Percentiles rank a stretch among this genome's conserved stretches.
phyloP scores from a whole-genome alignment of 345 rosid genomes.

The Trapa bicornis region DNA sequence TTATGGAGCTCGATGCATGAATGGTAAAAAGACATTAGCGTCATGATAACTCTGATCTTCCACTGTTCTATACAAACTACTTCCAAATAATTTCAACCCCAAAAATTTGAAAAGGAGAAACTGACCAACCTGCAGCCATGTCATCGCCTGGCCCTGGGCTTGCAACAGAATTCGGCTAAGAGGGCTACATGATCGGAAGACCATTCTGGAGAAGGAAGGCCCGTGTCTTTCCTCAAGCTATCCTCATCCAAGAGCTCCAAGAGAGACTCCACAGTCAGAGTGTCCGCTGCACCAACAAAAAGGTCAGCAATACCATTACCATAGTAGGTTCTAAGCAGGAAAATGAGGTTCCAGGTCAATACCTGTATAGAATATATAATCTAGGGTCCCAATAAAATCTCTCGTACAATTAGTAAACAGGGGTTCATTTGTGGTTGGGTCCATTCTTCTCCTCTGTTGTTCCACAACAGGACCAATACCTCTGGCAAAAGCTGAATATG shows the following conservation, averaged over 20 bases:
- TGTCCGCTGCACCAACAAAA: conserved; percentile 52
- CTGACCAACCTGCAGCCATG: conserved; percentile 14
- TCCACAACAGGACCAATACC: conserved; percentile 45
- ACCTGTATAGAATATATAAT: conserved; percentile 98
- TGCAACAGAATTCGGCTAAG: conserved; percentile 84
- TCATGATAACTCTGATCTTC: no score
- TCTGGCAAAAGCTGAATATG: conserved; percentile 81
- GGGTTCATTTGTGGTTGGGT: conserved; percentile 76
- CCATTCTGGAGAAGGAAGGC: conserved; percentile 99
- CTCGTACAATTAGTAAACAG: conserved; percentile 88
- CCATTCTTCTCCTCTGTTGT: conserved; percentile 71
- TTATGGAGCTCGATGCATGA: no score
- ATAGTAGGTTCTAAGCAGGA: neutral
- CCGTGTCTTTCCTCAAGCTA: conserved; percentile 87
- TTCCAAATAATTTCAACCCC: neutral
- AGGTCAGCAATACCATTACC: neutral
- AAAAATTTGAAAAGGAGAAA: neutral
- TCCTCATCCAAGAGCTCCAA: conserved; percentile 96
- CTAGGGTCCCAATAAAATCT: conserved; percentile 79
- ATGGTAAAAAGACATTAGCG: no score
- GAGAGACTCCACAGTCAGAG: conserved; percentile 72
- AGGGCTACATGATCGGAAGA: conserved; percentile 97
- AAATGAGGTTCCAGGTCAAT: conserved; percentile 1
- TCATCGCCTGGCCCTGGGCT: conserved; percentile 84
- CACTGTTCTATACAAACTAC: no score